Evolutionary conservation across 2,329 filamentous ascomycete genomes (phyloP).

Genomic region (Apiospora aurea): DNA sequence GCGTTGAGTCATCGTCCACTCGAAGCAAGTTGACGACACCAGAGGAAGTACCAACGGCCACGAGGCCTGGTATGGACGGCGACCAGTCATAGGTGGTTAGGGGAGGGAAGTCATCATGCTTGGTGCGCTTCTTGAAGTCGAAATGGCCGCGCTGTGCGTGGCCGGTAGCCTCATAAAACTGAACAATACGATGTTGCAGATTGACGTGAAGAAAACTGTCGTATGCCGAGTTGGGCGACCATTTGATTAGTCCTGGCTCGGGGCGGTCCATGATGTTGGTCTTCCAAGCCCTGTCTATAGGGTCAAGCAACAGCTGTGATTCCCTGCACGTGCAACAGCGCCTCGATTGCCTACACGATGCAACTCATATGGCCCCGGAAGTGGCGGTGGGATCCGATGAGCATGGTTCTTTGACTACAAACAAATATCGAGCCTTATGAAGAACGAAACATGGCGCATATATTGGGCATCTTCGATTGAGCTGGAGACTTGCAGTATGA

Average conservation of each 20-base stretch:
- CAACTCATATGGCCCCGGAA: constrained; percentile 10
- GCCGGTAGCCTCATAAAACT: constrained; percentile 68
- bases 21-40: constrained; percentile 79
- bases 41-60: constrained; percentile 77
- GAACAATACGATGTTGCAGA: constrained; percentile 67
- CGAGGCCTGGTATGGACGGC: constrained; percentile 65
- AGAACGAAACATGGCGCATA: not conserved
- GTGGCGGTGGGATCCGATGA: not conserved
- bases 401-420: not conserved
- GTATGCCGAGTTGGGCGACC: constrained; percentile 65
- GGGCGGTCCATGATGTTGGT: constrained; percentile 58
- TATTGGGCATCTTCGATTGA: not conserved
- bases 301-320: constrained; percentile 6
- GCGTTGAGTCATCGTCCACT: constrained; percentile 75
- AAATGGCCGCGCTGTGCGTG: constrained; percentile 63
- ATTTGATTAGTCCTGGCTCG: constrained; percentile 69
- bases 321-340: constrained; percentile 22
- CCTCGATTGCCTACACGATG: constrained; percentile 9
- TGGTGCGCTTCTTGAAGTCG: constrained; percentile 62
- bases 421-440: not conserved
- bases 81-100: constrained; percentile 74
- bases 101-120: constrained; percentile 69
- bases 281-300: constrained; percentile 36
- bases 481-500: constrained; percentile 1
- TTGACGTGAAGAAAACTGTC: constrained; percentile 72